These are phyloP conservation scores for Clonostachys rosea DNA, from an alignment of 2,329 filamentous ascomycete species.

Conservation along the genomic window DNA sequence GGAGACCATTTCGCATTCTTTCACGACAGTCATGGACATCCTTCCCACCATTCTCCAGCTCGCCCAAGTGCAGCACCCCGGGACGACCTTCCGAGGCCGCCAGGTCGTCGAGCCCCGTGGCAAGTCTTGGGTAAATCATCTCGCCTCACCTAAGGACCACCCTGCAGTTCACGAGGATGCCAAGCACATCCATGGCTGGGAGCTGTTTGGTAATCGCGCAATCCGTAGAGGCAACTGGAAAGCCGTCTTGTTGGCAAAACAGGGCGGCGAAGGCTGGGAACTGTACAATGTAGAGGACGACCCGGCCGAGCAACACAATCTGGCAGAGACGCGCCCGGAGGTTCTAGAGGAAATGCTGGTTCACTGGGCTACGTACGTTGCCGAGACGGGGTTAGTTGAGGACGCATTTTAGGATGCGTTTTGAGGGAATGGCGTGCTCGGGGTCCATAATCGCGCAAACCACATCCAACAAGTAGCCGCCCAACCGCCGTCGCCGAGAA, in stretches of 20 bases:
- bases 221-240: slow-evolving; percentile 52
- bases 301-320: slow-evolving; percentile 44
- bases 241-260: slow-evolving; percentile 50
- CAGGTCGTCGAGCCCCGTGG: slow-evolving; percentile 46
- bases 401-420: too few relatives aligned
- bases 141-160: not conserved
- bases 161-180: slow-evolving; percentile 5
- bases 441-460: too few relatives aligned
- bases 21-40: slow-evolving; percentile 42
- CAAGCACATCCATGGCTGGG: slow-evolving; percentile 50
- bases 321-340: slow-evolving; percentile 14
- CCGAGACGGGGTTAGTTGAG: too few relatives aligned
- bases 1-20: slow-evolving; percentile 6
- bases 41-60: slow-evolving; percentile 40
- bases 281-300: slow-evolving; percentile 48
- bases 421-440: too few relatives aligned
- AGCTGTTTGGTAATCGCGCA: slow-evolving; percentile 46
- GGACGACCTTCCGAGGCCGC: slow-evolving; percentile 27
- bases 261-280: slow-evolving; percentile 47
- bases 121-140: slow-evolving; percentile 8
- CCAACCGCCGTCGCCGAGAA: too few relatives aligned
- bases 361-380: too few relatives aligned
- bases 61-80: slow-evolving; percentile 31
- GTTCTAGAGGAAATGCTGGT: too few relatives aligned
- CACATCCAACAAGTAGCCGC: too few relatives aligned